Conservation (phyloP, 805 yeast species). For the Lipomyces orientalis region DNA sequence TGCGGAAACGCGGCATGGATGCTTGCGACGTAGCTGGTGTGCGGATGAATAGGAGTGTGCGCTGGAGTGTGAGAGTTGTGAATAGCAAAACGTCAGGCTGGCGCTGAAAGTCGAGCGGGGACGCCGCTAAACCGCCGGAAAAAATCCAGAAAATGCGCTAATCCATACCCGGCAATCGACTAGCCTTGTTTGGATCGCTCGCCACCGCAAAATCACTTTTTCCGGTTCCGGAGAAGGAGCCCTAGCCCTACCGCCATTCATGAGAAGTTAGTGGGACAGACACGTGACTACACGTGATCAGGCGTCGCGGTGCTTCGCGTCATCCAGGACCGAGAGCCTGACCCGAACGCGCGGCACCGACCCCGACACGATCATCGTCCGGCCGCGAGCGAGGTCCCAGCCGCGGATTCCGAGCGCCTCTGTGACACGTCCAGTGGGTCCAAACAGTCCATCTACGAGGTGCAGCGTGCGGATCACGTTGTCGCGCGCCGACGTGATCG, state of each 20-base stretch:
- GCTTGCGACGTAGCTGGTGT: not conserved
- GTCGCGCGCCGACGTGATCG: conserved; percentile 20
- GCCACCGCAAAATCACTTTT: not conserved
- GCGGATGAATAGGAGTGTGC: not conserved
- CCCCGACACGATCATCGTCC: conserved; percentile 32
- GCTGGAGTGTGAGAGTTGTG: not conserved
- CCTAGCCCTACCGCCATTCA: not conserved
- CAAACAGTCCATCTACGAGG: conserved; percentile 22
- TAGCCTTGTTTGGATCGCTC: not conserved
- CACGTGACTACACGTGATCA: not conserved
- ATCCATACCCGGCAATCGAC: not conserved
- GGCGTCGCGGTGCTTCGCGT: not conserved
- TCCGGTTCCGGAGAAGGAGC: not conserved
- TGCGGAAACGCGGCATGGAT: conserved; percentile 8
- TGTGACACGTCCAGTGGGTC: not conserved
- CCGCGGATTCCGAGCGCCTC: conserved; percentile 11
- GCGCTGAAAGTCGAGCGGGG: not conserved
- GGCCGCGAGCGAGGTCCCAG: conserved; percentile 30
- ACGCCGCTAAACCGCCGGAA: not conserved
- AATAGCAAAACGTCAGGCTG: not conserved
- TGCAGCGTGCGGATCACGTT: conserved; percentile 18
- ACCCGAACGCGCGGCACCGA: conserved; percentile 27
- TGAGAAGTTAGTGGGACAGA: too few relatives aligned
- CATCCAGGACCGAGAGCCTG: not conserved
- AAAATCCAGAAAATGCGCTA: not conserved